A percentile compares a stretch with the other conserved stretches of the same genome.
These are phyloP conservation scores for Kwoniella sp. DNA, from an alignment of 768 basidiomycete species.

Conservation along the genomic window DNA sequence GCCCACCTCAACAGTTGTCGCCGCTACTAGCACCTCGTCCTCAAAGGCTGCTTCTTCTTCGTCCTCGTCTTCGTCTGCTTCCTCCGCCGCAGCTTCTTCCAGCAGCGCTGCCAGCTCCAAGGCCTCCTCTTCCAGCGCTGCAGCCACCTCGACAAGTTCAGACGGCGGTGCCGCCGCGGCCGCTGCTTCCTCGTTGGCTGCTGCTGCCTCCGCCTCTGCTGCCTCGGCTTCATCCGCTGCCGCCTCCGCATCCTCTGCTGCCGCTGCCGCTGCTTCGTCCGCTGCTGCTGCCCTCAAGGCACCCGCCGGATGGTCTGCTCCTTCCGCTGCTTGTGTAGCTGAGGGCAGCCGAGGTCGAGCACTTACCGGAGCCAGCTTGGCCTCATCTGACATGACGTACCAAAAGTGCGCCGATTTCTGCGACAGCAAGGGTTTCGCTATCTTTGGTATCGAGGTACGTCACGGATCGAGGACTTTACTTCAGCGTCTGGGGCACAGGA, in stretches of 20 bases:
- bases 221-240: constrained; percentile 4
- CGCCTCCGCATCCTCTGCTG: constrained; percentile 12
- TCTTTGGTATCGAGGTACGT: constrained; percentile 39
- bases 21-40: constrained; percentile 5
- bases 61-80: not conserved
- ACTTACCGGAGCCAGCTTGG: constrained; percentile 9
- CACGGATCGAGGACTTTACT: constrained; percentile 16
- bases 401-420: constrained; percentile 34
- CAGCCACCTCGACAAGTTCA: constrained; percentile 13
- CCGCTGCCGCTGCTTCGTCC: constrained; percentile 10
- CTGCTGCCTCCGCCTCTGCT: constrained; percentile 11
- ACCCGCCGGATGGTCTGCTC: constrained; percentile 21
- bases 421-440: constrained; percentile 22
- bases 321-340: constrained; percentile 28
- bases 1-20: not conserved
- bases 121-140: constrained; percentile 15
- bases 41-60: constrained; percentile 1
- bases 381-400: constrained; percentile 30
- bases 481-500: constrained; percentile 22
- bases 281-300: constrained; percentile 10
- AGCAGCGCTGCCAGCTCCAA: not conserved
- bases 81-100: constrained; percentile 1
- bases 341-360: constrained; percentile 26
- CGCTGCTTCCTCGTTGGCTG: constrained; percentile 7
- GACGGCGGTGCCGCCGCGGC: not conserved